phyloP scores from a whole-genome alignment of 805 yeast species.

The Candida schatavii region DNA sequence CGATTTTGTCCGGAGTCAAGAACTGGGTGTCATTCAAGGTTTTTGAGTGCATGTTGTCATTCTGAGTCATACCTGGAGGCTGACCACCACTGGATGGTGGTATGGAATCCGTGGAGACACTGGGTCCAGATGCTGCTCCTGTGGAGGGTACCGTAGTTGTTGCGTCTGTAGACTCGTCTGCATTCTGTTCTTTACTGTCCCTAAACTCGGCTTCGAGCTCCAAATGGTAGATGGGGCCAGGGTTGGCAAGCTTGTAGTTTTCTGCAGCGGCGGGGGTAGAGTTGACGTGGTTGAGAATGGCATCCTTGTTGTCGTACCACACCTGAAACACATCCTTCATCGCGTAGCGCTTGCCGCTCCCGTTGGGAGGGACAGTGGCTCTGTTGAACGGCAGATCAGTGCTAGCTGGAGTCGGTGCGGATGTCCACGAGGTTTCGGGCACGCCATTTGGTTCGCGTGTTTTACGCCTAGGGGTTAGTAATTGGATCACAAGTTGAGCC shows the following conservation, averaged over 20 bases:
- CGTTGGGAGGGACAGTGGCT: slow-evolving; percentile 32
- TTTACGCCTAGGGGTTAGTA: neutral
- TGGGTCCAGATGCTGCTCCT: neutral
- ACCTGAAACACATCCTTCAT: slow-evolving; percentile 53
- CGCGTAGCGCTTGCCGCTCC: slow-evolving; percentile 43
- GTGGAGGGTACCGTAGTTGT: neutral
- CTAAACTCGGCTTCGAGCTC: slow-evolving; percentile 23
- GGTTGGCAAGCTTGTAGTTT: slow-evolving; percentile 27
- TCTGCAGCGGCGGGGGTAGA: slow-evolving; percentile 13
- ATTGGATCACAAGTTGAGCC: no score
- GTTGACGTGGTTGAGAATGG: slow-evolving; percentile 14
- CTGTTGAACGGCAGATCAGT: slow-evolving; percentile 1
- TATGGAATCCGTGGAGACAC: neutral
- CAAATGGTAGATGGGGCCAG: slow-evolving; percentile 36
- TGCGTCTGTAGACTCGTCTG: neutral
- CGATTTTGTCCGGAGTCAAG: slow-evolving; percentile 41
- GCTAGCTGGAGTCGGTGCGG: neutral
- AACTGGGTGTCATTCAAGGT: slow-evolving; percentile 4
- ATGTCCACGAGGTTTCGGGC: neutral
- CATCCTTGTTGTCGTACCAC: slow-evolving; percentile 39
- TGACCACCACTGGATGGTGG: slow-evolving; percentile 5
- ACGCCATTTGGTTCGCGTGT: neutral
- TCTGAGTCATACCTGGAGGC: slow-evolving; percentile 18
- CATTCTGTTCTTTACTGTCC: no score
- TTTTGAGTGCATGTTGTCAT: slow-evolving; percentile 9